Base-by-base conservation (phyloP, 805 yeast genomes). In the Cyberlindnera maritima region DNA sequence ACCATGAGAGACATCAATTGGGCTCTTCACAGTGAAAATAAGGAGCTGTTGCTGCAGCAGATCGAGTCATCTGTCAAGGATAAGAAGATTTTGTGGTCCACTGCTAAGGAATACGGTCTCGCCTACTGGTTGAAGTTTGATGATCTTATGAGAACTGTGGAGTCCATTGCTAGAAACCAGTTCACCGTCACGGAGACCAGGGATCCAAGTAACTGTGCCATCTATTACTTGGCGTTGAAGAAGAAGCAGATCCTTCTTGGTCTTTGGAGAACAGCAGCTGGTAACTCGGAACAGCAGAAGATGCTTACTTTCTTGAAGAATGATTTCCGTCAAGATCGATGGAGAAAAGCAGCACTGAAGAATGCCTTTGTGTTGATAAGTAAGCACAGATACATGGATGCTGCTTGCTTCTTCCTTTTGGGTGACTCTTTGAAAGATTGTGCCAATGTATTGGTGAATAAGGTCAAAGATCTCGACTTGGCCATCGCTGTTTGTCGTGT, bases 361-460 rank as follows among this genome's bases (percentile, higher is more conserved):
- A 92, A 92, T 67, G 98, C 98, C 0, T 92, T 80, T 71, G 98
- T 88, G 0, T 68, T 92, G 36, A 64, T 94, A 53, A 88, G 97
- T 51, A 89, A 89, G 59, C 99, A 91, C 64, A 70, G 98, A 36
- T 87, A 76, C 59, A 68, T 77, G 62, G 95, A 90, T 64, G 96
- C 97, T 0, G 97, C 97, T 0, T 81, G 84, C 19, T 91, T 94
- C 62, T 92, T 92, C 65, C 65, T 92, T 31, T 71, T 92, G 12
- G 96, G 87, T 0, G 90, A 76, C 42, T 72, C 90, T 1, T 66
- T 88, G 13, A 77, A 77, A 45, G 98, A 94, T 67, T 81, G 90
- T 49, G 85, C 85, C 25, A 81, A 77, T 60, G 92, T 90, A 0
- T 61, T 92, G 18, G 74, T 85, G 33, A 79, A 73, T 41, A 84